Conservation (phyloP, 2,329 filamentous ascomycete species). For the Dactylellina sp. region DNA sequence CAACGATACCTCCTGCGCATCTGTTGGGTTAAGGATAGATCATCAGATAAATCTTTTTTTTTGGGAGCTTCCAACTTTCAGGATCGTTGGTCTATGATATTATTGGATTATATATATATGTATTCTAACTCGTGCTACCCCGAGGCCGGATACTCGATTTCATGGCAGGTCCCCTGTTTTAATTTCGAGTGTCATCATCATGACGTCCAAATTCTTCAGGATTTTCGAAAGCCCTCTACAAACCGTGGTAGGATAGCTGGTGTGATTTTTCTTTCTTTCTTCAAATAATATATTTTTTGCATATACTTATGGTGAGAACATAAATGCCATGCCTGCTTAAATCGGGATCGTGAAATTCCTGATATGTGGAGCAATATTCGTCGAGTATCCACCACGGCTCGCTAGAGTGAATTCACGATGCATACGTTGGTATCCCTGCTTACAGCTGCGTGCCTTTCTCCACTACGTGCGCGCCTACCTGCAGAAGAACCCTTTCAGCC, state of each 20-base stretch:
- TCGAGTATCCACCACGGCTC: constrained; percentile 10
- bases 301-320: too few species aligned
- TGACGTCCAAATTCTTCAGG: constrained; percentile 28
- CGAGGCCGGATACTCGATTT: too few species aligned
- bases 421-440: not conserved
- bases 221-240: not conserved
- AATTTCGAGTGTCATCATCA: constrained; percentile 43
- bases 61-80: too few species aligned
- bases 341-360: not conserved
- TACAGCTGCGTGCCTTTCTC: not conserved
- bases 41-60: constrained; percentile 13
- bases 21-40: not conserved
- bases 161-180: too few species aligned
- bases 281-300: not conserved
- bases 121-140: not conserved
- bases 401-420: constrained; percentile 6
- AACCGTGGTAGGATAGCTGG: not conserved
- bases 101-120: too few species aligned
- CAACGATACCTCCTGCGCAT: too few species aligned
- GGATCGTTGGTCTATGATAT: too few species aligned
- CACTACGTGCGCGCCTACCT: not conserved
- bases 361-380: not conserved
- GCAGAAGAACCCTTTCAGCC: constrained; percentile 13
- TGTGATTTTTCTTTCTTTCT: too few species aligned
- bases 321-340: too few species aligned